Conservation (phyloP, 2,329 filamentous ascomycete species). For the Arthrobotrys conoides region DNA sequence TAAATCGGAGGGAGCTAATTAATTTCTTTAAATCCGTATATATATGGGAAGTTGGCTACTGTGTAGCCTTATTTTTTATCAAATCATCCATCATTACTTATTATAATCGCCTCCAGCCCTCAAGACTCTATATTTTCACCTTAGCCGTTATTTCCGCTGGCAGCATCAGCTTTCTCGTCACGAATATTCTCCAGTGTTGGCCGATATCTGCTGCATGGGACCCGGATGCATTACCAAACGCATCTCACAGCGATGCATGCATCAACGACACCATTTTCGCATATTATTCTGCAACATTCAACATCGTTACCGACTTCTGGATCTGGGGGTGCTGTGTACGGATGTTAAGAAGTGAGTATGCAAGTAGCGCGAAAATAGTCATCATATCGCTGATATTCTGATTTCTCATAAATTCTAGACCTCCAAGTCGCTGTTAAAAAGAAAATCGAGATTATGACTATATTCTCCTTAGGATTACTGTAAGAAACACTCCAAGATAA, state of each 20-base stretch:
- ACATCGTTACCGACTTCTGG: constrained; percentile 60
- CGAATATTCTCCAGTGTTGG: constrained; percentile 67
- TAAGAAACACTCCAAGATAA: background rate
- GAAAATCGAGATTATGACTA: constrained; percentile 46
- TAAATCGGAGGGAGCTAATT: constrained; percentile 16
- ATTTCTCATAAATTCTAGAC: constrained; percentile 4
- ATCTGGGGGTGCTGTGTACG: constrained; percentile 41
- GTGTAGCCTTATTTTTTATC: constrained; percentile 27
- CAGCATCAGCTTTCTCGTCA: constrained; percentile 36
- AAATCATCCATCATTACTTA: constrained; percentile 50
- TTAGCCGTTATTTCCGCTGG: constrained; percentile 31
- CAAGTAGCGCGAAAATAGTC: background rate
- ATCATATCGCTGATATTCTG: no score
- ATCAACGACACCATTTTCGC: constrained; percentile 39
- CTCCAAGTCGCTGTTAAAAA: constrained; percentile 43
- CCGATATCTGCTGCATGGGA: constrained; percentile 66
- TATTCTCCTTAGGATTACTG: constrained; percentile 50
- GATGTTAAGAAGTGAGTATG: constrained; percentile 45
- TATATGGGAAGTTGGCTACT: constrained; percentile 51
- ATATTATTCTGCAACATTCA: constrained; percentile 40
- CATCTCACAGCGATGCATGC: constrained; percentile 14
- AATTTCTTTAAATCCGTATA: constrained; percentile 47
- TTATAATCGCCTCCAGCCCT: constrained; percentile 49
- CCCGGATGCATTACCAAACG: constrained; percentile 19
- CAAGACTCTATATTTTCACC: constrained; percentile 29